Evolutionary conservation across 2,329 filamentous ascomycete genomes (phyloP).

Genomic region (Ceratocystis diversiconidia): DNA sequence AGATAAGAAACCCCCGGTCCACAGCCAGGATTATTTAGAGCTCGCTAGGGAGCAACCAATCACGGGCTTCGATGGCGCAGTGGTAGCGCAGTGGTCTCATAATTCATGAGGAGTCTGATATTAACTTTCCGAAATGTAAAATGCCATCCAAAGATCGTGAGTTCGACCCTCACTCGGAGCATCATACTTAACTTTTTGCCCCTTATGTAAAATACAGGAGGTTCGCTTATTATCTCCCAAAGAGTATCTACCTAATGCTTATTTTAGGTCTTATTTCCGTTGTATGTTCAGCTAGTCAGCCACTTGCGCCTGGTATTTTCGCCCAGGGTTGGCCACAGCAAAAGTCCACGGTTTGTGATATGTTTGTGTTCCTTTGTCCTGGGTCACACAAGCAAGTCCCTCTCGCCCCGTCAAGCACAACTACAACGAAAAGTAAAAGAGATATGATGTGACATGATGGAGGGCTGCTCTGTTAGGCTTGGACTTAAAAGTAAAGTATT

Average conservation of each 20-base stretch:
- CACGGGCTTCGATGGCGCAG: constrained; percentile 18
- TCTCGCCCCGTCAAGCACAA: neutral
- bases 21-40: neutral
- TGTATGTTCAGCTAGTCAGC: neutral
- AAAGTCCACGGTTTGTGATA: no score
- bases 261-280: neutral
- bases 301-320: neutral
- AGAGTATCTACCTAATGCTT: neutral
- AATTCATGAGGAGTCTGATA: constrained; percentile 17
- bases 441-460: neutral
- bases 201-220: neutral
- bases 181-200: constrained; percentile 5
- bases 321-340: no score
- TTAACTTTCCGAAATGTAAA: constrained; percentile 6
- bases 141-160: constrained; percentile 19
- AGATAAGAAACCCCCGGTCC: neutral
- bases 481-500: neutral
- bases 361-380: neutral
- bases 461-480: neutral
- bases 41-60: neutral
- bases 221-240: neutral
- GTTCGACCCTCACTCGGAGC: constrained; percentile 20
- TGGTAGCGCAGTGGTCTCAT: constrained; percentile 18
- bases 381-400: neutral
- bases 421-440: neutral